These are phyloP conservation scores for Pseudomonodictys pantanalensis DNA, from an alignment of 495 filamentous ascomycete species.

Conservation along the genomic window DNA sequence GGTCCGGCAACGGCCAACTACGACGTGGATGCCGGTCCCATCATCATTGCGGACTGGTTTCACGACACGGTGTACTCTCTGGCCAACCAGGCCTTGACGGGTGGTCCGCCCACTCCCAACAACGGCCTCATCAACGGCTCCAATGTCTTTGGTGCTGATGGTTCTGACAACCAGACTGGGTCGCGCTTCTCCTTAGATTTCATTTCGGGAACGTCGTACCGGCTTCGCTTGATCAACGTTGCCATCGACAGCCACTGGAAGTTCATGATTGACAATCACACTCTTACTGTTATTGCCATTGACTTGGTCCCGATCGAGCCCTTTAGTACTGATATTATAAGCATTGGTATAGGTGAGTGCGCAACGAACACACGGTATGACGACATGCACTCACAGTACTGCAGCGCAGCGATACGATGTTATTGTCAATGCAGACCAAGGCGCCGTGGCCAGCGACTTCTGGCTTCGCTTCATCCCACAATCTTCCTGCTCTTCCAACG, in stretches of 20 bases:
- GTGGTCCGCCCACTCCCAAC: slow-evolving; percentile 43
- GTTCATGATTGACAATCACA: slow-evolving; percentile 53
- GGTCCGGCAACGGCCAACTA: slow-evolving; percentile 52
- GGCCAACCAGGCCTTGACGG: slow-evolving; percentile 1
- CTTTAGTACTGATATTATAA: slow-evolving; percentile 45
- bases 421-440: slow-evolving; percentile 59
- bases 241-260: slow-evolving; percentile 51
- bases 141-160: slow-evolving; percentile 19
- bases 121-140: slow-evolving; percentile 53
- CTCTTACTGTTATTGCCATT: slow-evolving; percentile 49
- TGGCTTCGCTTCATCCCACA: slow-evolving; percentile 64
- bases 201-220: slow-evolving; percentile 48
- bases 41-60: slow-evolving; percentile 51
- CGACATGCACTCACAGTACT: neutral
- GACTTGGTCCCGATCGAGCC: slow-evolving; percentile 55
- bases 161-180: slow-evolving; percentile 34
- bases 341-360: slow-evolving; percentile 55
- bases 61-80: slow-evolving; percentile 31
- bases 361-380: neutral
- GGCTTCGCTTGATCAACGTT: slow-evolving; percentile 57
- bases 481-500: slow-evolving; percentile 44
- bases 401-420: slow-evolving; percentile 66
- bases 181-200: slow-evolving; percentile 46
- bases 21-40: slow-evolving; percentile 50
- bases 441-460: slow-evolving; percentile 48